Percentiles rank a stretch among this genome's conserved stretches.
Evolutionary conservation across 164 flowering plant genomes (phyloP).

Genomic region (Aristolochia californica): DNA sequence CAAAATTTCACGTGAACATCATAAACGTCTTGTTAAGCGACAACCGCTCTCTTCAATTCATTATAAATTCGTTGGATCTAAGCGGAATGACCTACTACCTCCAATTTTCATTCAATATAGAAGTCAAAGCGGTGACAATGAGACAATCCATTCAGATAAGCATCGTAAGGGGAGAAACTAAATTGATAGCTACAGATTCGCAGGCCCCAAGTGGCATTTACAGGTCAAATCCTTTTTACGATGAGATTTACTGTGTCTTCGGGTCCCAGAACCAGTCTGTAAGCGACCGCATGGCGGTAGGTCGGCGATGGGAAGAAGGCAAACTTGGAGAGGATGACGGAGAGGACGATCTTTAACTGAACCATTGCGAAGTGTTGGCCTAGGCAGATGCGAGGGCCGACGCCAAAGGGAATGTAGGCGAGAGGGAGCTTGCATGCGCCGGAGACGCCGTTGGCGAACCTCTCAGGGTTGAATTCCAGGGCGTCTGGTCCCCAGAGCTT

Average conservation of each 20-base stretch:
- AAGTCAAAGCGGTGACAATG: too few species aligned
- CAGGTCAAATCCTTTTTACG: not conserved
- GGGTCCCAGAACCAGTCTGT: slow-evolving; percentile 16
- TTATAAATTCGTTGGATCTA: too few species aligned
- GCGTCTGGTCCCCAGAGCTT: slow-evolving; percentile 16
- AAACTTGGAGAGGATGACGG: slow-evolving; percentile 8
- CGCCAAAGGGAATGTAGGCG: slow-evolving; percentile 10
- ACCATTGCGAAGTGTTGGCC: slow-evolving; percentile 8
- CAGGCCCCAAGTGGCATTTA: too few species aligned
- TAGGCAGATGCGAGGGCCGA: slow-evolving; percentile 9
- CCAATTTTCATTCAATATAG: too few species aligned
- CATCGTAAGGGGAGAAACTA: too few species aligned
- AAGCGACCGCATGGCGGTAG: slow-evolving; percentile 13
- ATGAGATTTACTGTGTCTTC: slow-evolving; percentile 19
- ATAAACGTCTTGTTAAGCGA: too few species aligned
- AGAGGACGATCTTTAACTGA: slow-evolving; percentile 5
- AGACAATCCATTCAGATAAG: too few species aligned
- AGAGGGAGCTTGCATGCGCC: slow-evolving; percentile 14
- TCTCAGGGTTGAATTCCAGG: slow-evolving; percentile 11
- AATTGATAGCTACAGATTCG: too few species aligned
- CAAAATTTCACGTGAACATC: too few species aligned
- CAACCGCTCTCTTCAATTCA: too few species aligned
- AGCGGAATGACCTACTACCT: too few species aligned
- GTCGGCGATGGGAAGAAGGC: slow-evolving; percentile 15
- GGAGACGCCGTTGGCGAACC: slow-evolving; percentile 9